Conservation (phyloP, 192 early-diverging fungal species). For the Linnemannia hyalina region DNA sequence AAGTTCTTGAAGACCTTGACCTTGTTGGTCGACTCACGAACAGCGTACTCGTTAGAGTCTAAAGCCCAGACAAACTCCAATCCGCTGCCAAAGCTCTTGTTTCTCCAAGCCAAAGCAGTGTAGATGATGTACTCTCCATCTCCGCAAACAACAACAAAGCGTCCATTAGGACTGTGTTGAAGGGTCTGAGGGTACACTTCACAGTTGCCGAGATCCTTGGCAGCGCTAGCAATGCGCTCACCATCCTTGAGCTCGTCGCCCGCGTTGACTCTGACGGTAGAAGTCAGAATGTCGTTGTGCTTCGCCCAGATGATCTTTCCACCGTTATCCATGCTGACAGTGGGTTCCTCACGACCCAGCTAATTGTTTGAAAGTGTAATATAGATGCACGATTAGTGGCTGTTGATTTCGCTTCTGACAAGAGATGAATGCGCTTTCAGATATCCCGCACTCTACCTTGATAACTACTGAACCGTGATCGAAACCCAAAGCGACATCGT, state of each 20-base stretch:
- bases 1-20: conserved; percentile 95
- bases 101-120: conserved; percentile 99
- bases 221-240: conserved; percentile 85
- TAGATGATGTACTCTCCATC: conserved; percentile 99
- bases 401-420: neutral
- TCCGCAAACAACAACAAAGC: conserved; percentile 98
- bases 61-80: conserved; percentile 99
- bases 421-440: neutral
- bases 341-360: conserved; percentile 95
- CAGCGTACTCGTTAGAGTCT: conserved; percentile 97
- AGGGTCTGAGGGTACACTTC: conserved; percentile 98
- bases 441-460: conserved; percentile 62
- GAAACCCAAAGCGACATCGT: conserved; percentile 95
- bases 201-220: conserved; percentile 98
- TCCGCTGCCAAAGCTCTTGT: conserved; percentile 98
- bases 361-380: neutral
- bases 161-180: conserved; percentile 96
- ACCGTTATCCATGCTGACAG: conserved; percentile 95
- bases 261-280: conserved; percentile 89
- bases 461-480: conserved; percentile 96
- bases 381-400: neutral
- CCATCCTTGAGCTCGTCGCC: conserved; percentile 93
- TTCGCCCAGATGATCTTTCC: conserved; percentile 99
- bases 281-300: conserved; percentile 96
- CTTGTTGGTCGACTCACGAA: conserved; percentile 92